Conservation (phyloP, 345 rosid genomes). For the Salix suchowensis region DNA sequence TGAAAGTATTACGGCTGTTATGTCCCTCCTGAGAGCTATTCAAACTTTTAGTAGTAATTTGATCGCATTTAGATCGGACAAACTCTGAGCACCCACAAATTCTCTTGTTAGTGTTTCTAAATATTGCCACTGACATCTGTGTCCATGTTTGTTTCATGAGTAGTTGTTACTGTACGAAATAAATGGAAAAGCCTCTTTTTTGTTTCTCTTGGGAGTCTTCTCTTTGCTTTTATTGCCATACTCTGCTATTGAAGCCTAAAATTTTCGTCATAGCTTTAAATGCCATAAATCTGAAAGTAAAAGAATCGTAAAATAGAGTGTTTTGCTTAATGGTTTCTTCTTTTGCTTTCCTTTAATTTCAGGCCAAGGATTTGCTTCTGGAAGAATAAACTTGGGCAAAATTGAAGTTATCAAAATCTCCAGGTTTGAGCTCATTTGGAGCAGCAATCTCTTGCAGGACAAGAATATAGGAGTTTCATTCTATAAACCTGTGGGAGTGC, state of each 20-base stretch:
- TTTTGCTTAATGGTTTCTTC: neutral
- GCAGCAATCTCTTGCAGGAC: conserved; percentile 34
- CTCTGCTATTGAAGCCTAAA: too few relatives aligned
- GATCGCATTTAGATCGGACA: neutral
- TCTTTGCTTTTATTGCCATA: too few relatives aligned
- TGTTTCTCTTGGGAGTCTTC: too few relatives aligned
- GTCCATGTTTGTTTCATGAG: neutral
- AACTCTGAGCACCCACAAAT: neutral
- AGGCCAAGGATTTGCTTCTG: conserved; percentile 70
- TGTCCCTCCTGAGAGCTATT: neutral
- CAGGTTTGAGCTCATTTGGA: conserved; percentile 61
- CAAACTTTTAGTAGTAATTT: neutral
- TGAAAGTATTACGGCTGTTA: neutral
- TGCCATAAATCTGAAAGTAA: too few relatives aligned
- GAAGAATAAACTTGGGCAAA: conserved; percentile 65
- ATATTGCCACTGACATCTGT: neutral
- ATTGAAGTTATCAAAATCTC: conserved; percentile 51
- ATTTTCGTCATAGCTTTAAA: too few relatives aligned
- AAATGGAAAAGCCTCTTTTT: too few relatives aligned
- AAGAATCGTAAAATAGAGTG: neutral
- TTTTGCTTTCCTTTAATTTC: conserved; percentile 9
- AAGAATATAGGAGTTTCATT: conserved; percentile 48
- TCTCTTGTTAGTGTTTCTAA: neutral
- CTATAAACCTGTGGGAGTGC: conserved; percentile 58
- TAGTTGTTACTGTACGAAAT: neutral